These are phyloP conservation scores for Flagelloscypha sp. DNA, from an alignment of 768 basidiomycete species.

Conservation along the genomic window DNA sequence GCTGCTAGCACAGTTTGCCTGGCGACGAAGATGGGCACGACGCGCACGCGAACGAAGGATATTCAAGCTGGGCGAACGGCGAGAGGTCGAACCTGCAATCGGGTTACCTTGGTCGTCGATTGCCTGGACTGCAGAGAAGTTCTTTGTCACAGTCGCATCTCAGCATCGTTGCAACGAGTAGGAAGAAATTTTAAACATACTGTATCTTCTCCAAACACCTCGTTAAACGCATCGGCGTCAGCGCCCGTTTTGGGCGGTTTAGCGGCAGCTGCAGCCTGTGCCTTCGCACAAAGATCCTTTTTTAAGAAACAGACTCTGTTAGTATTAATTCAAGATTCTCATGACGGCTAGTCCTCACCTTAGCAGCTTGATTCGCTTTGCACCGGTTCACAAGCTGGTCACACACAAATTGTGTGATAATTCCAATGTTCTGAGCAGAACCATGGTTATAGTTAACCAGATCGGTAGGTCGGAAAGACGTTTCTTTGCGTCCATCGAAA, in stretches of 20 bases:
- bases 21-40: constrained; percentile 13
- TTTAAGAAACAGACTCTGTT: too few species aligned
- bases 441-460: constrained; percentile 41
- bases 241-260: constrained; percentile 35
- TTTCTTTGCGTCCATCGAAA: constrained; percentile 52
- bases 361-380: constrained; percentile 45
- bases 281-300: constrained; percentile 37
- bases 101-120: constrained; percentile 32
- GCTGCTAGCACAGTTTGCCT: constrained; percentile 8
- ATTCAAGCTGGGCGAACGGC: too few species aligned
- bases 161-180: constrained; percentile 8
- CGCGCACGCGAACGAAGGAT: constrained; percentile 7
- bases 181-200: constrained; percentile 14
- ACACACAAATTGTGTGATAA: constrained; percentile 52
- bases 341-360: too few species aligned
- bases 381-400: constrained; percentile 45
- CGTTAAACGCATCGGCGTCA: constrained; percentile 49
- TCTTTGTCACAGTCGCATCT: constrained; percentile 16
- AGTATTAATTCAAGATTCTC: too few species aligned
- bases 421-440: constrained; percentile 46
- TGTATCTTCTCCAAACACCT: constrained; percentile 31
- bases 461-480: constrained; percentile 40
- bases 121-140: constrained; percentile 29
- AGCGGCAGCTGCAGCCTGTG: constrained; percentile 32
- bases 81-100: constrained; percentile 15